Evolutionary conservation across 108 stramenopile species (phyloP).

Genomic region (Discostella stelligeroides): DNA sequence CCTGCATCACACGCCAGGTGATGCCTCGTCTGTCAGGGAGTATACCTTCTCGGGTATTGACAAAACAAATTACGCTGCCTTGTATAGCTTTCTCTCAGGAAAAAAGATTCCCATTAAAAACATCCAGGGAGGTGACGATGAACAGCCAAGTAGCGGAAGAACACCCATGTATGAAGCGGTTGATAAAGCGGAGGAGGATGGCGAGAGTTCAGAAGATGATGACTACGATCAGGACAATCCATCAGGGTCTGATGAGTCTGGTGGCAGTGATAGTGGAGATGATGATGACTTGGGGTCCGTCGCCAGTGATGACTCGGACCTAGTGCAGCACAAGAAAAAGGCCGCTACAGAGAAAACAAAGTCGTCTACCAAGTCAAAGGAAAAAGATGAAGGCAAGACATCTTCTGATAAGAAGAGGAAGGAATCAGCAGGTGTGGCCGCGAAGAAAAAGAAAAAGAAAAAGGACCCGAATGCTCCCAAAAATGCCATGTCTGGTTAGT

Average conservation of each 20-base stretch:
- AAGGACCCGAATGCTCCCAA: constrained; percentile 62
- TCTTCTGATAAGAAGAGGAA: constrained; percentile 13
- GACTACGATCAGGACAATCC: constrained; percentile 59
- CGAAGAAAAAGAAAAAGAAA: constrained; percentile 45
- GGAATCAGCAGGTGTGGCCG: constrained; percentile 12
- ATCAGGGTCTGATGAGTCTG: constrained; percentile 65
- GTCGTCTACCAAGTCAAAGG: constrained; percentile 37
- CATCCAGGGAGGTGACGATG: constrained; percentile 61
- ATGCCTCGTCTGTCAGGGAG: constrained; percentile 63
- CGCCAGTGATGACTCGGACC: constrained; percentile 45
- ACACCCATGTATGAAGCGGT: constrained; percentile 68
- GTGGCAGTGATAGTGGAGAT: constrained; percentile 63
- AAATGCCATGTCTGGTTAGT: constrained; percentile 3
- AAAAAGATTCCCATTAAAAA: constrained; percentile 94
- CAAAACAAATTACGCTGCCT: constrained; percentile 82
- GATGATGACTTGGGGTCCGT: constrained; percentile 58
- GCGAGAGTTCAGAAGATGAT: constrained; percentile 67
- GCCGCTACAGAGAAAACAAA: constrained; percentile 32
- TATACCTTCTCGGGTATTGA: constrained; percentile 91
- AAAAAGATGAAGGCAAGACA: constrained; percentile 8
- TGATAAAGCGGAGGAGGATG: constrained; percentile 44
- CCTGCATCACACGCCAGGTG: constrained; percentile 63
- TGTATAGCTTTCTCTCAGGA: constrained; percentile 86
- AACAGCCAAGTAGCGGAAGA: constrained; percentile 12
- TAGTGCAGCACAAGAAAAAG: constrained; percentile 45